Percentiles rank a stretch among this genome's conserved stretches.
These are phyloP conservation scores for Fagus crenata DNA, from an alignment of 306 rosid species.

Conservation along the genomic window DNA sequence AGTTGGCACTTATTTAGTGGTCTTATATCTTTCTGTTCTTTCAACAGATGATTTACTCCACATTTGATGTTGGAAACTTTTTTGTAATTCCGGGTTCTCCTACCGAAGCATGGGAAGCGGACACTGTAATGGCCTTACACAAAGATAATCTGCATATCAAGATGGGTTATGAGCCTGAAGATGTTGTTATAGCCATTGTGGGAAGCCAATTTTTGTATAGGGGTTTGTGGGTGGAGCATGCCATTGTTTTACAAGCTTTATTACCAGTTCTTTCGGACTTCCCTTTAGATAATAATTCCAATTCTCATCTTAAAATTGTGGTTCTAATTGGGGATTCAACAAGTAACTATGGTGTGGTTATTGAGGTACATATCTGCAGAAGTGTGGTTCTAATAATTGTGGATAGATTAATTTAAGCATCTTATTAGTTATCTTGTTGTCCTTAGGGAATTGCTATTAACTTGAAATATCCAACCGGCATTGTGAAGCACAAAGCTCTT, in stretches of 20 bases:
- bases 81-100: constrained; percentile 91
- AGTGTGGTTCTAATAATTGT: constrained; percentile 22
- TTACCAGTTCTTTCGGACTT: constrained; percentile 61
- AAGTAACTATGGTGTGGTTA: constrained; percentile 64
- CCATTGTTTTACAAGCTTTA: constrained; percentile 72
- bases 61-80: constrained; percentile 85
- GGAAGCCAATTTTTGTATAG: constrained; percentile 86
- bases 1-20: constrained; percentile 17
- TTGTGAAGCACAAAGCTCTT: constrained; percentile 68
- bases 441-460: constrained; percentile 65
- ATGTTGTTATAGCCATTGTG: constrained; percentile 68
- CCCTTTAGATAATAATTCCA: constrained; percentile 42
- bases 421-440: constrained; percentile 35
- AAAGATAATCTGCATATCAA: constrained; percentile 48
- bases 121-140: constrained; percentile 45
- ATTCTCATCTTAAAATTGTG: constrained; percentile 54
- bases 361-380: constrained; percentile 58
- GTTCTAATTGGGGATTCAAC: constrained; percentile 70
- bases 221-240: constrained; percentile 95
- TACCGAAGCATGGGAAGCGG: constrained; percentile 63
- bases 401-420: constrained; percentile 30
- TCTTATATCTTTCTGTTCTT: constrained; percentile 33
- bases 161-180: constrained; percentile 67
- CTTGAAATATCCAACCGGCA: constrained; percentile 74
- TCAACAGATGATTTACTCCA: constrained; percentile 79